These are phyloP conservation scores for Stachybotrys elegans DNA, from an alignment of 2,329 filamentous ascomycete genomes.

Conservation along the genomic window DNA sequence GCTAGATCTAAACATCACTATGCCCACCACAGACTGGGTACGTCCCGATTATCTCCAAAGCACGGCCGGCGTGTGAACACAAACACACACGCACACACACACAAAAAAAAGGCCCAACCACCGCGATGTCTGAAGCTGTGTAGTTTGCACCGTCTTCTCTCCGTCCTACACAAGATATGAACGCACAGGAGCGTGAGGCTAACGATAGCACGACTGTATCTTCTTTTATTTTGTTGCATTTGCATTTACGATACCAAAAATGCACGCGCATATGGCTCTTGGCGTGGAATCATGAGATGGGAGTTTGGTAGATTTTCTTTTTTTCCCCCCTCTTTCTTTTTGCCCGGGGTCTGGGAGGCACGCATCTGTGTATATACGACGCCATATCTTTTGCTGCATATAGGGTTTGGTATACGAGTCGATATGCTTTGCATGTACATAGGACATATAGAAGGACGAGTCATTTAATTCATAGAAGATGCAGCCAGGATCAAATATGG, in stretches of 20 bases:
- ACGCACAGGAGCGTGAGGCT: too few species aligned
- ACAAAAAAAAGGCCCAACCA: too few species aligned
- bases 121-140: too few species aligned
- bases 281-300: background rate
- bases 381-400: background rate
- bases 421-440: too few species aligned
- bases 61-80: conserved; percentile 21
- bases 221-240: background rate
- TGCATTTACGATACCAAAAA: background rate
- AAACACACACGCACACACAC: too few species aligned
- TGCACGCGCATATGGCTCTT: background rate
- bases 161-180: too few species aligned
- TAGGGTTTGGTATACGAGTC: background rate
- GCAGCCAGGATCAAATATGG: too few species aligned
- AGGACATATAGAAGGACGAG: too few species aligned
- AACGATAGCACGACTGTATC: too few species aligned
- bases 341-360: too few species aligned
- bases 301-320: background rate
- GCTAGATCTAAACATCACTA: conserved; percentile 31
- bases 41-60: conserved; percentile 26
- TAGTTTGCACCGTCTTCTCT: background rate
- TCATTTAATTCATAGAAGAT: too few species aligned
- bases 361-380: background rate
- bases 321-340: background rate
- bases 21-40: conserved; percentile 25